Evolutionary conservation across 306 rosid species (phyloP).

Genomic region (Hippophae gyantsensis): DNA sequence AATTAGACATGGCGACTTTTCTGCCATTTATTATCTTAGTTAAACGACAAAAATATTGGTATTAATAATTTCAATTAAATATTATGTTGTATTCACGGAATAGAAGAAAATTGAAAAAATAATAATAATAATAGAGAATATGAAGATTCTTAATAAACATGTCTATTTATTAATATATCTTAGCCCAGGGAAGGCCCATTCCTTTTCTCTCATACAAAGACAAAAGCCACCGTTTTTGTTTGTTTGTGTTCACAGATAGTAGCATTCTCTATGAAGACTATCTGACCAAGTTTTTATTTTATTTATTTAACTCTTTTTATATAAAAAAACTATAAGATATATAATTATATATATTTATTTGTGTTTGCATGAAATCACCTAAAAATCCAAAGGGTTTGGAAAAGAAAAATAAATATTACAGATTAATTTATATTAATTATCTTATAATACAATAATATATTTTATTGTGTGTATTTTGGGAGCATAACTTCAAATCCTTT

Average conservation of each 20-base stretch:
- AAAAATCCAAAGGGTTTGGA: constrained; percentile 27
- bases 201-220: constrained; percentile 21
- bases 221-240: constrained; percentile 15
- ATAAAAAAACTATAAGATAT: too few relatives aligned
- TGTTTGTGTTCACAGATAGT: constrained; percentile 37
- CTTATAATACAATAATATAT: too few relatives aligned
- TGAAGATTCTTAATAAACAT: neutral
- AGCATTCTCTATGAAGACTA: constrained; percentile 28
- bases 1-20: too few relatives aligned
- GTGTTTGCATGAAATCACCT: constrained; percentile 15
- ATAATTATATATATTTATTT: too few relatives aligned
- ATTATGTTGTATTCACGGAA: too few relatives aligned
- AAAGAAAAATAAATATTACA: constrained; percentile 40
- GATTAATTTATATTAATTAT: neutral
- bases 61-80: too few relatives aligned
- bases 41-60: too few relatives aligned
- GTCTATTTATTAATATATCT: neutral
- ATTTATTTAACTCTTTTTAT: neutral
- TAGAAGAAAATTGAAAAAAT: neutral
- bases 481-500: too few relatives aligned
- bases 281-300: constrained; percentile 10
- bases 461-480: too few relatives aligned
- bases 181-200: constrained; percentile 11
- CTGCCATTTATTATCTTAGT: too few relatives aligned
- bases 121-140: constrained; percentile 1